Percentiles rank a stretch among this genome's conserved stretches.
These are phyloP conservation scores for Pseudogymnoascus sp. DNA, from an alignment of 2,329 filamentous ascomycete genomes.

Conservation along the genomic window DNA sequence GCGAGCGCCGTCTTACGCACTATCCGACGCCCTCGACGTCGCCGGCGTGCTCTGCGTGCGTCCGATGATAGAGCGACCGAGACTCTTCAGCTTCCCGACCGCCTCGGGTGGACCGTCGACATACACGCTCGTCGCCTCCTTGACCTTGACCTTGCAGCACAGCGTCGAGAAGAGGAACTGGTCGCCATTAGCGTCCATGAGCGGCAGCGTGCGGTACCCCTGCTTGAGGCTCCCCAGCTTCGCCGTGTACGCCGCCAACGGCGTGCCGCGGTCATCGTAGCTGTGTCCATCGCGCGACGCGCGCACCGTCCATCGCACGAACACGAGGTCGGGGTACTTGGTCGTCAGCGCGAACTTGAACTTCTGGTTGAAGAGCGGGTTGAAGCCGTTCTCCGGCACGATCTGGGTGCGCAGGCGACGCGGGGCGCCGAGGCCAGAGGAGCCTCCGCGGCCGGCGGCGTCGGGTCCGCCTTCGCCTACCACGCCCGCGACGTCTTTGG, in stretches of 20 bases:
- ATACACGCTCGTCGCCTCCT: conserved; percentile 49
- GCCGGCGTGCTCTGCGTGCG: conserved; percentile 27
- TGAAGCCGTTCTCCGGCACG: conserved; percentile 83
- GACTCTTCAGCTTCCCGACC: conserved; percentile 47
- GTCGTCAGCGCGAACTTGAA: conserved; percentile 79
- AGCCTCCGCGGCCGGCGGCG: conserved; percentile 54
- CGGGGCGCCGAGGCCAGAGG: conserved; percentile 61
- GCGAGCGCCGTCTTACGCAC: neutral
- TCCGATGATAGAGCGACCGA: conserved; percentile 51
- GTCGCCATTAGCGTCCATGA: conserved; percentile 82
- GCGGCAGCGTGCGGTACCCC: conserved; percentile 84
- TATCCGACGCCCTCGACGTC: neutral
- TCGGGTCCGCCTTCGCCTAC: conserved; percentile 55
- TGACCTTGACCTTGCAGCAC: conserved; percentile 76
- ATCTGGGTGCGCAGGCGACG: conserved; percentile 74
- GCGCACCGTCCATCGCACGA: conserved; percentile 88
- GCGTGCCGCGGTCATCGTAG: conserved; percentile 50
- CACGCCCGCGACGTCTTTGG: conserved; percentile 72
- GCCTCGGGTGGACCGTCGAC: conserved; percentile 43
- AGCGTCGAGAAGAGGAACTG: conserved; percentile 92
- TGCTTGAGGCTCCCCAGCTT: conserved; percentile 85
- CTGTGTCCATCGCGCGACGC: conserved; percentile 71
- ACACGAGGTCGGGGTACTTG: conserved; percentile 89
- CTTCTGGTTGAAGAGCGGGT: conserved; percentile 75
- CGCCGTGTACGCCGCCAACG: conserved; percentile 81